phyloP scores from a whole-genome alignment of 73 alveolate species.

The Symbiodinium natans region DNA sequence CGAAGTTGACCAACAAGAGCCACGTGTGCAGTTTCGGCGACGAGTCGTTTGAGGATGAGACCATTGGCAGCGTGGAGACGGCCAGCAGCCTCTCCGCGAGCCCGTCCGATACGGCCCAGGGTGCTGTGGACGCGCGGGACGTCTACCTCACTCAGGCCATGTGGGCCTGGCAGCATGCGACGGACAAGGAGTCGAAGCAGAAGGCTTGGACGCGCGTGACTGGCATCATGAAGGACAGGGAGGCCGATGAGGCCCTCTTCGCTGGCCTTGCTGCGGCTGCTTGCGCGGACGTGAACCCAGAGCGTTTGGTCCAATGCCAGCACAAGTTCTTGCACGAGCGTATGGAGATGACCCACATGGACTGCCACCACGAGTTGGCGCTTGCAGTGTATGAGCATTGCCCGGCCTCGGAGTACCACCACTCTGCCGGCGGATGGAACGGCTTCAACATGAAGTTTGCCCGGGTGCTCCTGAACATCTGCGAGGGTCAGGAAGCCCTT shows the following conservation, averaged over 20 bases:
- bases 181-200: not conserved
- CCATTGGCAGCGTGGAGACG: slow-evolving; percentile 68
- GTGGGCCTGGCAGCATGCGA: slow-evolving; percentile 2
- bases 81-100: not conserved
- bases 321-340: not conserved
- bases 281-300: slow-evolving; percentile 19
- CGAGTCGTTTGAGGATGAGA: slow-evolving; percentile 86
- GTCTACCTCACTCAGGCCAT: slow-evolving; percentile 27
- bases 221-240: not conserved
- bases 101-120: not conserved
- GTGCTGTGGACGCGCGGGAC: slow-evolving; percentile 88
- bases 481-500: not conserved
- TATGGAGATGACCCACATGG: not conserved
- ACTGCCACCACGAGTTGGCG: slow-evolving; percentile 15
- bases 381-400: not conserved
- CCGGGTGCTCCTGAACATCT: not conserved
- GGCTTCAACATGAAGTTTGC: slow-evolving; percentile 28
- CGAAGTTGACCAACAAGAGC: slow-evolving; percentile 77
- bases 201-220: not conserved
- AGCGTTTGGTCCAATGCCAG: not conserved
- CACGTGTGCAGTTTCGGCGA: slow-evolving; percentile 66
- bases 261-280: not conserved
- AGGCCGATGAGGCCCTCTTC: slow-evolving; percentile 30
- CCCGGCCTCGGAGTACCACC: slow-evolving; percentile 3
- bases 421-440: not conserved